Base-by-base conservation (phyloP, 2,329 filamentous ascomycete genomes). In the Aureobasidium sp. region DNA sequence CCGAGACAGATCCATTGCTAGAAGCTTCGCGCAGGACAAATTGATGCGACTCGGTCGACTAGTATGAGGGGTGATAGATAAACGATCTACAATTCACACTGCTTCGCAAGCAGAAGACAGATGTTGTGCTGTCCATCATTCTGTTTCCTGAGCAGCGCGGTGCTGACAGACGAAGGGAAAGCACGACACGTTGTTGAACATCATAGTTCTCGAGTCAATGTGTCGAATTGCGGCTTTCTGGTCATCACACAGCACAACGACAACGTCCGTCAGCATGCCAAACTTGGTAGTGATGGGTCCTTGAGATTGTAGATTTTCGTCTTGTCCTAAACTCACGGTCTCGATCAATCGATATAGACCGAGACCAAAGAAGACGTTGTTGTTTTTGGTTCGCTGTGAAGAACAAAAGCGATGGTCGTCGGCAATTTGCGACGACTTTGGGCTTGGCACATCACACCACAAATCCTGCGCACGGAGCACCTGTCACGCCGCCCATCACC, bases 401-500 rank as follows among this genome's bases (percentile, higher is more conserved):
- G 24, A n/a, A 24, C 1, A 44, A 44, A n/a, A 10, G 12, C 24
- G 6, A 44, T 9, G 5, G 6, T 34, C 32, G 29, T 50, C 47
- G 47, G 47, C 47, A 29, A 12, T 5, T 34, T 34, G 47, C 47
- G 34, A 34, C 32, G 32, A 34, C 20, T 34, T 8, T 3, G 32
- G 46, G 52, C 57, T 61, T 61, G 57, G 57, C 46, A 44, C 20
- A 52, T 61, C 57, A 61, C 57, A 61, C 57, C 57, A 61, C 57
- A 26, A 26, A 7, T 12, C 2, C 3, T 7, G 34, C 24, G 57
- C 57, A 51, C 46, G 26, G 47, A 17, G 24, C 57, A 52, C 34
- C n/a, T 24, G 44, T 61, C 57, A 61, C 57, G 57, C 47, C 37
- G 37, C 34, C 20, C n/a, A 44, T 50, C 56, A 50, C 44, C 56